A percentile compares a stretch with the other conserved stretches of the same genome.
Evolutionary conservation across 345 rosid species (phyloP).

Genomic region (Arabidopsis suecica): DNA sequence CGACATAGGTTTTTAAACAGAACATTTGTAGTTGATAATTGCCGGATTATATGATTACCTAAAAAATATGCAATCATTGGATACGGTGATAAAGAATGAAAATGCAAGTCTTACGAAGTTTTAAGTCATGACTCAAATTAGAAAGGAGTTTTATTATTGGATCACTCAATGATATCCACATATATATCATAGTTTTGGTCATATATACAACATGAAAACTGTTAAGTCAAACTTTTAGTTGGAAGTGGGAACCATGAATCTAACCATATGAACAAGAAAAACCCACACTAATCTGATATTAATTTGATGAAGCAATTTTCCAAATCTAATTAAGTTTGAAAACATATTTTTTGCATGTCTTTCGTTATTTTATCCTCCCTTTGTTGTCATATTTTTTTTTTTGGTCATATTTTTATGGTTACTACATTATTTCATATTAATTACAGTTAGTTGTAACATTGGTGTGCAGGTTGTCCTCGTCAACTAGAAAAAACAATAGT

Average conservation of each 20-base stretch:
- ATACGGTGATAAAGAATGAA: too few relatives aligned
- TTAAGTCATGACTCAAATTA: too few relatives aligned
- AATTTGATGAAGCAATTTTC: background rate
- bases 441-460: background rate
- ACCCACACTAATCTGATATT: background rate
- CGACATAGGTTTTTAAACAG: too few relatives aligned
- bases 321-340: background rate
- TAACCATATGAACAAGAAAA: background rate
- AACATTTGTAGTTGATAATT: too few relatives aligned
- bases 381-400: background rate
- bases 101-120: too few relatives aligned
- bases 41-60: too few relatives aligned
- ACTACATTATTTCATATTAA: background rate
- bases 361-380: background rate
- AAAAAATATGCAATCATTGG: too few relatives aligned
- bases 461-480: conserved; percentile 56
- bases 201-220: too few relatives aligned
- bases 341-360: background rate
- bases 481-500: conserved; percentile 37
- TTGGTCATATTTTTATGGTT: background rate
- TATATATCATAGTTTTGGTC: too few relatives aligned
- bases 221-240: too few relatives aligned
- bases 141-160: too few relatives aligned
- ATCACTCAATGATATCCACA: too few relatives aligned
- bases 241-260: background rate